Percentiles rank a stretch among this genome's conserved stretches.
Evolutionary conservation across 1,284 basidiomycete genomes (phyloP).

Genomic region (Marasmius oreades): DNA sequence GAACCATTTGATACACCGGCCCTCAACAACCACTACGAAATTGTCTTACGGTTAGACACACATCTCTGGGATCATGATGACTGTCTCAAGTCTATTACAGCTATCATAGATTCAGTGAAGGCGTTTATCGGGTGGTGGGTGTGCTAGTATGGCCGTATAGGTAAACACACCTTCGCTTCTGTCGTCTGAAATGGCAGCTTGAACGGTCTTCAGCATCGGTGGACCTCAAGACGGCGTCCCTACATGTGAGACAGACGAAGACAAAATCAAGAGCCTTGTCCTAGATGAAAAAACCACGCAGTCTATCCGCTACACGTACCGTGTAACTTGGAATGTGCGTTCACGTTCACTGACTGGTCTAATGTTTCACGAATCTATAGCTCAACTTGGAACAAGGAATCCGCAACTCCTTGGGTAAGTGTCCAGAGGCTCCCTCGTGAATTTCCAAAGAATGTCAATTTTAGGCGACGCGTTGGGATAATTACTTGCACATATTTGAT

Average conservation of each 20-base stretch:
- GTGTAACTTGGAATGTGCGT: conserved; percentile 81
- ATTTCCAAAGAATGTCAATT: conserved; percentile 8
- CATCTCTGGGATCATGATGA: neutral
- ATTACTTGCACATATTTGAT: conserved; percentile 83
- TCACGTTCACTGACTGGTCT: conserved; percentile 9
- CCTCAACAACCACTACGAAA: conserved; percentile 92
- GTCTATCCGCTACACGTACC: conserved; percentile 86
- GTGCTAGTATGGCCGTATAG: conserved; percentile 89
- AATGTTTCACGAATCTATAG: conserved; percentile 3
- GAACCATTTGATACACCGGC: conserved; percentile 55
- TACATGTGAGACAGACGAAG: conserved; percentile 38
- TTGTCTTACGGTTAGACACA: conserved; percentile 62
- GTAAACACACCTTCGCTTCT: conserved; percentile 31
- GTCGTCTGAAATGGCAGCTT: conserved; percentile 6
- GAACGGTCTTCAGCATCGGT: conserved; percentile 45
- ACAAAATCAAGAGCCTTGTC: conserved; percentile 39
- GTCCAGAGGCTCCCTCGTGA: too few relatives aligned
- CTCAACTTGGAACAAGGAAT: conserved; percentile 55
- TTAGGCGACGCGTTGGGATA: conserved; percentile 94
- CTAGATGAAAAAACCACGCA: conserved; percentile 64
- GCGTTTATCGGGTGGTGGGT: conserved; percentile 81
- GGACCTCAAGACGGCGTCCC: conserved; percentile 45
- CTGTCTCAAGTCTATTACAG: conserved; percentile 36
- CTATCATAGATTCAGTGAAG: conserved; percentile 75
- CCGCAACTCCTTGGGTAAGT: conserved; percentile 78